Conservation (phyloP, 768 basidiomycete genomes). For the Tricholoma furcatifolium region DNA sequence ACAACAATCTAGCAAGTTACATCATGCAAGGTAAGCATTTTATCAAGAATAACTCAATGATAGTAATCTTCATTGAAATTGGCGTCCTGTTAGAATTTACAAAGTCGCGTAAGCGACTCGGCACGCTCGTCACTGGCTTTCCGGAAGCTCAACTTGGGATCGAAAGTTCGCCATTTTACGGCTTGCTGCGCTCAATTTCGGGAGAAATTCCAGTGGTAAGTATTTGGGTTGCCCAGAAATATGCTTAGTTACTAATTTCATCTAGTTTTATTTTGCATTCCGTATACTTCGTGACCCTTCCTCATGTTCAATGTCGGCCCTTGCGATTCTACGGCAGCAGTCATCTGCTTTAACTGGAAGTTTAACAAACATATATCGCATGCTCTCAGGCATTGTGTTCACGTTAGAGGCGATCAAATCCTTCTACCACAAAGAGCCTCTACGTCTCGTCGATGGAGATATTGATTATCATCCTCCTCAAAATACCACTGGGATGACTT, state of each 20-base stretch:
- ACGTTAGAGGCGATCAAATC: slow-evolving; percentile 25
- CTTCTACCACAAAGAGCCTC: slow-evolving; percentile 25
- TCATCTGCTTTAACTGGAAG: slow-evolving; percentile 25
- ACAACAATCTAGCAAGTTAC: slow-evolving; percentile 28
- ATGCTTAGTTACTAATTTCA: neutral
- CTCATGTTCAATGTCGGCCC: slow-evolving; percentile 33
- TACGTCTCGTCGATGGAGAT: slow-evolving; percentile 24
- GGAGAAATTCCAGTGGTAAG: slow-evolving; percentile 29
- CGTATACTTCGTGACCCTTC: slow-evolving; percentile 28
- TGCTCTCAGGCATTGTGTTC: slow-evolving; percentile 18
- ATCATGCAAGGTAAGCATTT: slow-evolving; percentile 23
- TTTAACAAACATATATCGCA: slow-evolving; percentile 16
- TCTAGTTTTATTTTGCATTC: slow-evolving; percentile 36
- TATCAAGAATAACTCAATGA: neutral
- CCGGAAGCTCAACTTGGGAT: slow-evolving; percentile 11
- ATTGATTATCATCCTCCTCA: slow-evolving; percentile 21
- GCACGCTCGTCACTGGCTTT: slow-evolving; percentile 17
- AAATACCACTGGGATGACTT: slow-evolving; percentile 22
- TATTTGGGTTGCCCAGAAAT: no score
- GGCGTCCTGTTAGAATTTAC: slow-evolving; percentile 22
- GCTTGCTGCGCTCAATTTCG: slow-evolving; percentile 16
- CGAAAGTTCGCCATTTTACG: slow-evolving; percentile 1
- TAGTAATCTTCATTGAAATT: neutral
- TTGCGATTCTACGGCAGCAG: slow-evolving; percentile 40
- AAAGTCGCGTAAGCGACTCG: slow-evolving; percentile 20